These are phyloP conservation scores for Madurella fahalii DNA, from an alignment of 2,329 filamentous ascomycete genomes.

Conservation along the genomic window DNA sequence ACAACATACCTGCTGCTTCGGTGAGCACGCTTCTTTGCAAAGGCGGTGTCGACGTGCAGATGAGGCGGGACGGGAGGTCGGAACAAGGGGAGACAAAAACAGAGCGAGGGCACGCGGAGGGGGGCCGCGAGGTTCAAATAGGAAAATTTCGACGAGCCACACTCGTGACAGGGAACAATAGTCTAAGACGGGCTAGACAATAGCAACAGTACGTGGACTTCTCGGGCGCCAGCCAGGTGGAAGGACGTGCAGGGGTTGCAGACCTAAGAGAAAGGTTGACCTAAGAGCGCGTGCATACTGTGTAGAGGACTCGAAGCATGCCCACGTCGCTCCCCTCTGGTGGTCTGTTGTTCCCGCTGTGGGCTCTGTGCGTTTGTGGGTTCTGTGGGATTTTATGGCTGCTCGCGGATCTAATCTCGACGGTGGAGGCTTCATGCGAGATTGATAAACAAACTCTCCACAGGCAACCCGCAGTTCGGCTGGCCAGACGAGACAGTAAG, in stretches of 20 bases:
- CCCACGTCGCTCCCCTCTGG: slow-evolving; percentile 5
- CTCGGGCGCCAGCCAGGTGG: slow-evolving; percentile 4
- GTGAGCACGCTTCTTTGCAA: background rate
- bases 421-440: slow-evolving; percentile 13
- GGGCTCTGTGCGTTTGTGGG: slow-evolving; percentile 1
- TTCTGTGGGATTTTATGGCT: background rate
- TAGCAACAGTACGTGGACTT: slow-evolving; percentile 8
- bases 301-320: background rate
- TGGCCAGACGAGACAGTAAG: background rate
- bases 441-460: slow-evolving; percentile 18
- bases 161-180: slow-evolving; percentile 7
- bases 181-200: slow-evolving; percentile 6
- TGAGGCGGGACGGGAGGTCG: background rate
- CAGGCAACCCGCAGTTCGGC: background rate
- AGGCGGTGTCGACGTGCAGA: slow-evolving; percentile 1
- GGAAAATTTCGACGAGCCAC: slow-evolving; percentile 2
- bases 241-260: slow-evolving; percentile 10
- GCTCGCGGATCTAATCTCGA: slow-evolving; percentile 18
- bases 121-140: slow-evolving; percentile 13
- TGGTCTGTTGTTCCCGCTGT: slow-evolving; percentile 7
- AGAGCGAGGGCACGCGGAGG: background rate
- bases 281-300: background rate
- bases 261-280: too few species aligned
- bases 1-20: background rate
- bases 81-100: background rate